Evolutionary conservation across 495 filamentous ascomycete genomes (phyloP), one percentile per base, ranked within the genome.

Genomic region (Penicillium goetzii): DNA sequence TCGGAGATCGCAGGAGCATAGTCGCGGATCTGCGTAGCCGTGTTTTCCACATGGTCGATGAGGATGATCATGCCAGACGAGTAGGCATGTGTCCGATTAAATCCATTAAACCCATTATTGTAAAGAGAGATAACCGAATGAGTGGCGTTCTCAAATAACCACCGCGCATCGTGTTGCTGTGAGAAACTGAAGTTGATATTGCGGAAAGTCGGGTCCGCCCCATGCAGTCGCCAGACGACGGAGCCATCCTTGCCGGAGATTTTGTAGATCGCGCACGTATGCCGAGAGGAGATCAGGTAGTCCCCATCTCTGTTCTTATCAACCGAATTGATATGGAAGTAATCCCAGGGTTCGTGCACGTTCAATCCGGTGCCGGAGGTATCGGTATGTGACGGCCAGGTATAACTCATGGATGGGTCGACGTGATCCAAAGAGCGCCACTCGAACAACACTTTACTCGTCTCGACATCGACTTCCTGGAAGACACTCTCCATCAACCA

Each of bases 281-380:
- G 82, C 6, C 86, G 83, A 8, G 83, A 83, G 2, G 85, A 88
- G 28, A 88, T 82, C 41, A 88, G 67, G 66, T 88, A 88, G 71
- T 86, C 82, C 7, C 85, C 84, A 4, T 81, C 79, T 0, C 49
- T 47, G 67, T 85, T 81, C 70, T 86, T 87, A 66, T 88, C 85
- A 56, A 89, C 77, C 21, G 83, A 85, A 71, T 88, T 87, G 73
- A 89, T 85, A 71, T 87, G 85, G 75, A 88, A 88, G 69, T 84
- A 88, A 70, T 89, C 85, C 82, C 83, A 88, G 4, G 86, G 81
- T 61, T 82, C 69, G 59, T 67, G 68, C 45, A 76, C 71, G 49
- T 75, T 66, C 68, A 81, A 66, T 53, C 77, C 77, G 25, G 79
- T 76, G 34, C 81, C 76, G 62, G 76, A 79, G 56, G 79, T 79